These are phyloP conservation scores for Scopulariopsis brevicaulis DNA, from an alignment of 2,329 filamentous ascomycete genomes.

Conservation along the genomic window DNA sequence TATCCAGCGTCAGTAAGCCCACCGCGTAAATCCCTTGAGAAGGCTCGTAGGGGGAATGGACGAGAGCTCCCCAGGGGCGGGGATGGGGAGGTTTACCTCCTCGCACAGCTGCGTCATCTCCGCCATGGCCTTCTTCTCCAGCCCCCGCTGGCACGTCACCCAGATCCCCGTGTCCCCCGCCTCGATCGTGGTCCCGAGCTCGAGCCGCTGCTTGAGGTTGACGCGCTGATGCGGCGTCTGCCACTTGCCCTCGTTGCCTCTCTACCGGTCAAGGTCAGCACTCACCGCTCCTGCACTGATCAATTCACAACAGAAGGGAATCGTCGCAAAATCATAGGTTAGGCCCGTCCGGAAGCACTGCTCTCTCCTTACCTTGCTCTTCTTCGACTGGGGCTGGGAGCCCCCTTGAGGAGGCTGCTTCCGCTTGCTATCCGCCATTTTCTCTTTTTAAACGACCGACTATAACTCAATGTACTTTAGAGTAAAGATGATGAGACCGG, in stretches of 20 bases:
- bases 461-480: not conserved
- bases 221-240: slow-evolving; percentile 46
- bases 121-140: slow-evolving; percentile 56
- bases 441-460: not conserved
- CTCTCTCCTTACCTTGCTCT: slow-evolving; percentile 24
- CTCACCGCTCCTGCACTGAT: not conserved
- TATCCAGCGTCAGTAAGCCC: slow-evolving; percentile 18
- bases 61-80: not conserved
- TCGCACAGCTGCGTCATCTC: slow-evolving; percentile 58
- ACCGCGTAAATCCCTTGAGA: not conserved
- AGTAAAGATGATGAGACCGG: not conserved
- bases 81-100: slow-evolving; percentile 32
- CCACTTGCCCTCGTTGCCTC: slow-evolving; percentile 46
- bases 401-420: slow-evolving; percentile 14
- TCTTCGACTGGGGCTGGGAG: slow-evolving; percentile 20
- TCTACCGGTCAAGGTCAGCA: slow-evolving; percentile 17
- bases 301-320: not conserved
- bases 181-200: slow-evolving; percentile 38
- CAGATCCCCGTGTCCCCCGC: slow-evolving; percentile 65
- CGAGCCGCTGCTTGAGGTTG: slow-evolving; percentile 29
- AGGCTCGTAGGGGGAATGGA: not conserved
- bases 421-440: slow-evolving; percentile 1
- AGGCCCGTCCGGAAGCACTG: not conserved
- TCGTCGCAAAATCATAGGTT: not conserved
- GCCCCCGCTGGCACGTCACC: slow-evolving; percentile 64